Conservation (phyloP, 306 rosid genomes). For the Dryas octopetala region DNA sequence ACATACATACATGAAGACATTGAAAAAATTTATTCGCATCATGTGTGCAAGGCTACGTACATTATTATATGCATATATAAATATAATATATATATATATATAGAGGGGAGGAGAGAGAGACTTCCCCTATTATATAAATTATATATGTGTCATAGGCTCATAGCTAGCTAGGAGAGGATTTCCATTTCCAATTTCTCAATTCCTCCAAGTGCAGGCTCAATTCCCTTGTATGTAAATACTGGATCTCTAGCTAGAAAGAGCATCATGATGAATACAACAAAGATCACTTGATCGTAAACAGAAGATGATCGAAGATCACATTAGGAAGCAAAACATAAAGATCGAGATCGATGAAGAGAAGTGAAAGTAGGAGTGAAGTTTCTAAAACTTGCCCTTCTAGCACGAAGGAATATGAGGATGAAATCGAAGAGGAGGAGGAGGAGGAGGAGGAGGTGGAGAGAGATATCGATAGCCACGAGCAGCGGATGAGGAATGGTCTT, state of each 20-base stretch:
- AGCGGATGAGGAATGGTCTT: conserved; percentile 7
- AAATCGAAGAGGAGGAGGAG: background rate
- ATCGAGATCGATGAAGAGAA: conserved; percentile 16
- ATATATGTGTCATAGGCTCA: background rate
- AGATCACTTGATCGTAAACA: background rate
- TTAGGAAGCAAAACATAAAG: conserved; percentile 12
- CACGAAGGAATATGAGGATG: conserved; percentile 2
- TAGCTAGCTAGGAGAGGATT: conserved; percentile 6
- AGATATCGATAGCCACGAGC: conserved; percentile 3
- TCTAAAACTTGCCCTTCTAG: conserved; percentile 26
- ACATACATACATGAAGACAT: conserved; percentile 8
- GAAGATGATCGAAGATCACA: background rate
- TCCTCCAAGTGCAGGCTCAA: conserved; percentile 12
- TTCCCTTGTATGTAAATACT: background rate
- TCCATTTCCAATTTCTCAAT: conserved; percentile 20
- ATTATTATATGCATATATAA: background rate
- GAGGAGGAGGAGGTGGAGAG: conserved; percentile 9
- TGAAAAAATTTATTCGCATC: conserved; percentile 14
- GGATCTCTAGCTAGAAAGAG: background rate
- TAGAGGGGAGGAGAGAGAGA: conserved; percentile 5
- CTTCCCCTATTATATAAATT: too few relatives aligned
- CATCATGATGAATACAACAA: background rate
- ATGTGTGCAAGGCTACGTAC: background rate
- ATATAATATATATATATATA: background rate
- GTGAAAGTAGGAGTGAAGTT: conserved; percentile 17